Base-by-base conservation (phyloP, 2,329 filamentous ascomycete species). In the Scedosporium dehoogii region DNA sequence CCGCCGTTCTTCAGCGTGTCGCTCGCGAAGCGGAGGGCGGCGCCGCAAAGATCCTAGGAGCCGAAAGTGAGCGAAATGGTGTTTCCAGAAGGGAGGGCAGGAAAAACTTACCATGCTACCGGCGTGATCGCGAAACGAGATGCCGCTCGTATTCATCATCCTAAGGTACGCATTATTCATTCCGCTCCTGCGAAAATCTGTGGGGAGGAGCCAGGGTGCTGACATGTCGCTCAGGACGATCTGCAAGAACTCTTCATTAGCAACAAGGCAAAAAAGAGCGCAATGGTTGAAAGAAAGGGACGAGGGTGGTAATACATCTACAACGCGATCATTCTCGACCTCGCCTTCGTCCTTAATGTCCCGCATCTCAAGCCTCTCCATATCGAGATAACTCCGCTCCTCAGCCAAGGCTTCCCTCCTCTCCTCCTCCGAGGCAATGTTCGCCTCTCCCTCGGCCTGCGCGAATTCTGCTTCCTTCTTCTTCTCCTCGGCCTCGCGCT, bases 141-240 rank as follows among this genome's bases (percentile, higher is more conserved):
- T 89, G 63, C 94, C 94, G 77, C 90, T 96, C 69, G 93, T 97
- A 76, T 99, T 99, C 92, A 97, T 96, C 88, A 99, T 89, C 94
- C 94, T 99, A 83, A 78, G 75, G 86, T 96, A 94, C 67, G 92
- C 91, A 85, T 94, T 89, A 93, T 88, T 96, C 85, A 97, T 83
- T 80, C 87, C 96, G 79, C 85, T 91, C 79, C 89, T 88, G 79
- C 85, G 88, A 79, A 90, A 92, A 71, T 88, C 88, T 71, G 82
- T 81, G 61, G 84, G 89, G 79, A 90, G 89, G 70, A 86, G 81
- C 92, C 92, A 97, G 88, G 94, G 92, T 82, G 83, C 93, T 85
- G 87, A 99, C 94, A 99, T 99, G 84, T 99, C 94, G 85, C 91
- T 96, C 73, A 99, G 80, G 73, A 99, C 91, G 72, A 99, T 85